These are phyloP conservation scores for Ganoderma resinaceum DNA, from an alignment of 1,284 basidiomycete genomes.

Conservation along the genomic window DNA sequence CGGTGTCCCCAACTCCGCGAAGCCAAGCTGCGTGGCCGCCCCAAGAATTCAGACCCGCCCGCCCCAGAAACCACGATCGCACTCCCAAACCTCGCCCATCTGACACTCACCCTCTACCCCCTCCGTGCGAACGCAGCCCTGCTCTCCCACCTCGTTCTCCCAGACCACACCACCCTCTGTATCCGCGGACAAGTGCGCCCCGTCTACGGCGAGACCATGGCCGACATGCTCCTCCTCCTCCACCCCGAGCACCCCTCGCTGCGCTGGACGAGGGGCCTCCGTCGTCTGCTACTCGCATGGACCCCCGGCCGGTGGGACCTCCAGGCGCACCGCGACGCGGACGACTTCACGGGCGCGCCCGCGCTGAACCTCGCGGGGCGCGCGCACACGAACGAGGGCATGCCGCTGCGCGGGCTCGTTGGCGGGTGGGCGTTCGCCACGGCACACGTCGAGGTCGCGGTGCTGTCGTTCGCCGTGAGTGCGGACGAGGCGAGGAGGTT, in stretches of 20 bases:
- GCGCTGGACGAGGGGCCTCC: background rate
- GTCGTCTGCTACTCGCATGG: background rate
- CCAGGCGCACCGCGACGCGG: background rate
- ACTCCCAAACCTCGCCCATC: background rate
- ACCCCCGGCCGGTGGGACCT: background rate
- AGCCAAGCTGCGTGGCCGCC: background rate
- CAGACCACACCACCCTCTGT: background rate
- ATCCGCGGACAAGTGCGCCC: background rate
- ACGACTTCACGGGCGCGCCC: background rate
- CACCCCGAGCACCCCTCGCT: background rate
- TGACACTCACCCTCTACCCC: background rate
- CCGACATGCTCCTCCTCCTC: background rate
- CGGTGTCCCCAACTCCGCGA: background rate
- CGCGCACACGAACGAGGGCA: background rate
- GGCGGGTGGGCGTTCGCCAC: constrained; percentile 13
- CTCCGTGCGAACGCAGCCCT: background rate
- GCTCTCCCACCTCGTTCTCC: constrained; percentile 1
- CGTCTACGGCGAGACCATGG: background rate
- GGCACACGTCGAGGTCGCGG: constrained; percentile 14
- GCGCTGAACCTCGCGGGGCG: constrained; percentile 5
- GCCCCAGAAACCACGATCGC: background rate
- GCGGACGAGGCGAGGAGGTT: background rate
- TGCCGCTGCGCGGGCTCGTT: constrained; percentile 6
- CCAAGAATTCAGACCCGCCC: background rate
- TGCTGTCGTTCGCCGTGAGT: constrained; percentile 3